A percentile compares a stretch with the other conserved stretches of the same genome.
These are phyloP conservation scores for Lasiosphaeris hirsuta DNA, from an alignment of 495 filamentous ascomycete species.

Conservation along the genomic window DNA sequence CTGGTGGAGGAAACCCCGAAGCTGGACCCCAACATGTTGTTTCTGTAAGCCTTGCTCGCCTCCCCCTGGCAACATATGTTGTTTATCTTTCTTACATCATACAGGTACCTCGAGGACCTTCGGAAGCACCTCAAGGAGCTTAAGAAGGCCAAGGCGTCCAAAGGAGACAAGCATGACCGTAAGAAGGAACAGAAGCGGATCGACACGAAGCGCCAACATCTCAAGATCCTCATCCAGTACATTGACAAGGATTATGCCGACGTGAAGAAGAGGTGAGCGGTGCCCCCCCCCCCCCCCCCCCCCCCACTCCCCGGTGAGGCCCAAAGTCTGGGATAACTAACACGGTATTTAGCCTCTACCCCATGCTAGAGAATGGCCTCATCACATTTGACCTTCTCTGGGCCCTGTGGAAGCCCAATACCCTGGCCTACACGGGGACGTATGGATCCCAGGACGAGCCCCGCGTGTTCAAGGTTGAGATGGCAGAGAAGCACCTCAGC, in stretches of 20 bases:
- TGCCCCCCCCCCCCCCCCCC: not conserved
- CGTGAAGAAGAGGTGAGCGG: conserved; percentile 56
- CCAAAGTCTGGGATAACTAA: not conserved
- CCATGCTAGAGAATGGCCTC: conserved; percentile 74
- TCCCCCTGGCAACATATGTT: not conserved
- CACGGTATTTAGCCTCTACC: conserved; percentile 58
- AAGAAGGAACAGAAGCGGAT: conserved; percentile 64
- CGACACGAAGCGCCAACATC: conserved; percentile 60
- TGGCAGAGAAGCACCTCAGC: conserved; percentile 65
- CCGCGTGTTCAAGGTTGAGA: conserved; percentile 85
- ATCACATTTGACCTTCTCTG: conserved; percentile 90
- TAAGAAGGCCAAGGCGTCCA: conserved; percentile 48
- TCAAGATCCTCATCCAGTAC: conserved; percentile 77
- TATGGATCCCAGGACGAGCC: conserved; percentile 80
- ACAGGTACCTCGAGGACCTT: conserved; percentile 71
- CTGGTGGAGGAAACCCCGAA: conserved; percentile 76
- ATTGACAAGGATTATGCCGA: conserved; percentile 79
- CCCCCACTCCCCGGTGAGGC: not conserved
- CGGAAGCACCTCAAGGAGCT: conserved; percentile 61
- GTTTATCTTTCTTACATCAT: conserved; percentile 9
- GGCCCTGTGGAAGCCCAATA: conserved; percentile 90
- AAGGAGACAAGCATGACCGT: conserved; percentile 54
- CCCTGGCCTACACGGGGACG: conserved; percentile 75
- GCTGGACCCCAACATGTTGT: conserved; percentile 83
- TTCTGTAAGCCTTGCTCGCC: conserved; percentile 47